Evolutionary conservation across 2,329 filamentous ascomycete species (phyloP), one percentile per base, ranked within the genome.

Genomic region (Fusarium miscanthi): DNA sequence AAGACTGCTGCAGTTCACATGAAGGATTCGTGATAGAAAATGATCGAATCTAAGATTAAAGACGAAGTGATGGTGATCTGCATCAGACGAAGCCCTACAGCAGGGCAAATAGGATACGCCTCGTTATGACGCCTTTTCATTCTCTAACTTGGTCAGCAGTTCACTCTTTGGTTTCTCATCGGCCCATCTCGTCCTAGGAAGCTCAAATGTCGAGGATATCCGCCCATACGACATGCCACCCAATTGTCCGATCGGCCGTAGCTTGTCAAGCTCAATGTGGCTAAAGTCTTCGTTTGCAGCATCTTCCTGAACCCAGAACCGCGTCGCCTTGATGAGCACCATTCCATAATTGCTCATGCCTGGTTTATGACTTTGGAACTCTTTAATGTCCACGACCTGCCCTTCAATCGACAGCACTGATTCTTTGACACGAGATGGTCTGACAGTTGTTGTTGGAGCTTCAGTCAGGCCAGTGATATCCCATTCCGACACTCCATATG

Each of bases 221-320:
- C 94, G 87, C 2, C 88, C 92, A 79, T 97, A 98, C 0, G 92
- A 92, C 76, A 98, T 97, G 1, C 95, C 95, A 19, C 95, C 95
- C 23, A 98, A 77, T 35, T 95, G 89, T 68, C 89, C 90, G n/a
- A 97, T 87, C 0, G 95, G 94, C 64, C 89, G 89, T 57, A 98
- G 82, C 11, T 97, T 86, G 83, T 92, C 87, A 13, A 93, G 89
- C 80, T 96, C 93, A 63, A 98, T 85, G 38, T 93, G 77, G 73
- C 90, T 94, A 77, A 86, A 87, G 16, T 94, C 91, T 77, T 93
- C 89, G 76, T 97, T 93, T 64, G 97, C 85, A 5, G 94, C 94
- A 82, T 98, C 95, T 79, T 97, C 94, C 56, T 94, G 85, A 3
- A 91, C 94, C 94, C 95, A 98, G 78, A 98, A 97, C 31, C 91